Evolutionary conservation across 1,139 yeast species (phyloP).

Genomic region (Debaryomycetaceae sp.): DNA sequence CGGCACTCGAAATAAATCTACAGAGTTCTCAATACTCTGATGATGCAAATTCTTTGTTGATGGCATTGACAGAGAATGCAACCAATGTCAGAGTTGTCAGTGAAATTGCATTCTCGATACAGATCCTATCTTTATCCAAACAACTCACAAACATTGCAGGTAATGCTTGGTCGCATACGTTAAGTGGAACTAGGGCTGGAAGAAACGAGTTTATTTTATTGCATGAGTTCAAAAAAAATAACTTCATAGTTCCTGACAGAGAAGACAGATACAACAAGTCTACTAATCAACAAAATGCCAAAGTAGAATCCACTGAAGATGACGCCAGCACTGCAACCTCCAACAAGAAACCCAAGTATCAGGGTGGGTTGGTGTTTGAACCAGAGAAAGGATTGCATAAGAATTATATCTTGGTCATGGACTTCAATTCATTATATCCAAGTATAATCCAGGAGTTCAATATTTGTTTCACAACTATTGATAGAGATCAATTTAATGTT

Average conservation of each 20-base stretch:
- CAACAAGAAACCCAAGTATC: constrained; percentile 77
- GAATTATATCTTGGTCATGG: constrained; percentile 90
- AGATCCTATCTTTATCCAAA: constrained; percentile 82
- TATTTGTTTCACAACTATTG: constrained; percentile 95
- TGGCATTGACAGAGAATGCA: constrained; percentile 70
- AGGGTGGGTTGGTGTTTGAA: constrained; percentile 96
- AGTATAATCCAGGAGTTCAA: constrained; percentile 96
- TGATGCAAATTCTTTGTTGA: constrained; percentile 62
- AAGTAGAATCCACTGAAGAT: constrained; percentile 39
- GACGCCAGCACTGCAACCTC: constrained; percentile 44
- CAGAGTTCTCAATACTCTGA: constrained; percentile 64
- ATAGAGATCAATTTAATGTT: constrained; percentile 51
- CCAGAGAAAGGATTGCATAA: constrained; percentile 95
- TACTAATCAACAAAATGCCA: constrained; percentile 37
- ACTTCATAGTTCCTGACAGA: constrained; percentile 87
- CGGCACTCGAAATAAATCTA: constrained; percentile 69
- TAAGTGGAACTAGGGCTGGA: constrained; percentile 95
- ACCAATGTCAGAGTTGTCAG: constrained; percentile 70
- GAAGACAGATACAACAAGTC: constrained; percentile 51
- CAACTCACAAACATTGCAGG: constrained; percentile 95
- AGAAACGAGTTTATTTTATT: constrained; percentile 90
- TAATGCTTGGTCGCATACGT: constrained; percentile 94
- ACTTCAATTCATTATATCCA: constrained; percentile 95
- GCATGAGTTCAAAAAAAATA: constrained; percentile 84
- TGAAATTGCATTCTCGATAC: constrained; percentile 75